Base-by-base conservation (phyloP, 2,329 filamentous ascomycete genomes). In the Ophiostoma sp. region DNA sequence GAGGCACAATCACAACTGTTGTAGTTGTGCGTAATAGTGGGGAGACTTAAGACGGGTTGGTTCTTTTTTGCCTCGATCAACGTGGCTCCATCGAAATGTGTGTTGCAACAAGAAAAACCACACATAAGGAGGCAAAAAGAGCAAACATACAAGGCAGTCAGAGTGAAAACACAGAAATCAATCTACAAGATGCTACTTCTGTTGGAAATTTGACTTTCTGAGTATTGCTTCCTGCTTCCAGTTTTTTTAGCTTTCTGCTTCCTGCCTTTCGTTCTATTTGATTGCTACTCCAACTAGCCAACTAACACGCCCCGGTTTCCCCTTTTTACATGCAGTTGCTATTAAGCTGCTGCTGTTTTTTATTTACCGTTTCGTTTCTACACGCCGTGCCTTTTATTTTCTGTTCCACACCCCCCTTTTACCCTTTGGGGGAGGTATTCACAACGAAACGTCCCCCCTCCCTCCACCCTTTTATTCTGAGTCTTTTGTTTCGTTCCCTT, bases 21-120 rank as follows among this genome's bases (percentile, higher is more conserved):
- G 28, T 33, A 19, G 55, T 59, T 59, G 15, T 31, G 25, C 12
- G 28, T 17, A 31, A 31, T 70, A 71, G 72, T 73, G 72, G 74
- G 73, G 74, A 72, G 57, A 45, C 45, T 66, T 59, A 61, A 75
- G 77, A 71, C 76, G 75, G 76, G 75, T 77, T 77, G 77, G 78
- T 78, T 78, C 25, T 78, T 75, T 78, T 39, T 78, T 79, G 77
- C 77, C 77, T 74, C 77, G 77, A 77, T 79, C 80, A 76, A 82
- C 80, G 80, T 82, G 80, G 80, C 80, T 81, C 80, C 80, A 78
- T 76, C 76, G 64, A 72, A 76, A 74, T 74, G 72, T 73, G 55
- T 64, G 28, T 42, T 31, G 36, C 31, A 59, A 22, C 69, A 63
- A 70, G 71, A 75, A 76, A 55, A 28, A 31, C 3, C 9, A 48